These are phyloP conservation scores for Secale cereale DNA, from an alignment of 176 grass and related monocot species.

Conservation along the genomic window DNA sequence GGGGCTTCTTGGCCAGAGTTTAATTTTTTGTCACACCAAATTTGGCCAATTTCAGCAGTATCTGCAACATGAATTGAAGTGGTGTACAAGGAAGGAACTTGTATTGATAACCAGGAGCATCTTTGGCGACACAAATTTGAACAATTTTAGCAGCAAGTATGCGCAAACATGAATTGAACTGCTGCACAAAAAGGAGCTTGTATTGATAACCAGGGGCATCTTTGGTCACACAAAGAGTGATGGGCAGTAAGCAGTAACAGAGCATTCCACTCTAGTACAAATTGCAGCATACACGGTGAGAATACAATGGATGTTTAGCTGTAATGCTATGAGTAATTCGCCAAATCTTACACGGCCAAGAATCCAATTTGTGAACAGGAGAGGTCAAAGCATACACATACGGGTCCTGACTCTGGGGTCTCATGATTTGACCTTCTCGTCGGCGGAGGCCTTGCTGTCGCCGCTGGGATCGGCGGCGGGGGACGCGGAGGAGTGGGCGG, in stretches of 20 bases:
- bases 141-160: background rate
- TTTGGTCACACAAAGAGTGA: conserved; percentile 8
- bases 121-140: background rate
- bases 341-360: background rate
- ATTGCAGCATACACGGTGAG: background rate
- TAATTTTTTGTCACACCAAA: background rate
- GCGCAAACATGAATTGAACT: background rate
- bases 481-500: conserved; percentile 19
- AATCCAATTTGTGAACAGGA: background rate
- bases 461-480: conserved; percentile 6
- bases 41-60: background rate
- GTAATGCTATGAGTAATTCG: background rate
- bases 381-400: background rate
- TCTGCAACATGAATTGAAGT: background rate
- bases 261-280: conserved; percentile 11
- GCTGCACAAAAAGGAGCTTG: background rate
- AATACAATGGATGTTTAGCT: background rate
- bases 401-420: background rate
- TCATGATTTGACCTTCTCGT: conserved; percentile 20
- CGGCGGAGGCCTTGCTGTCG: conserved; percentile 16
- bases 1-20: conserved; percentile 14
- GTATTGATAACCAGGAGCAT: background rate
- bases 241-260: background rate
- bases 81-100: background rate
- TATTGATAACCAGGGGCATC: background rate